Evolutionary conservation across 768 basidiomycete species (phyloP).

Genomic region (Trametes punicea): DNA sequence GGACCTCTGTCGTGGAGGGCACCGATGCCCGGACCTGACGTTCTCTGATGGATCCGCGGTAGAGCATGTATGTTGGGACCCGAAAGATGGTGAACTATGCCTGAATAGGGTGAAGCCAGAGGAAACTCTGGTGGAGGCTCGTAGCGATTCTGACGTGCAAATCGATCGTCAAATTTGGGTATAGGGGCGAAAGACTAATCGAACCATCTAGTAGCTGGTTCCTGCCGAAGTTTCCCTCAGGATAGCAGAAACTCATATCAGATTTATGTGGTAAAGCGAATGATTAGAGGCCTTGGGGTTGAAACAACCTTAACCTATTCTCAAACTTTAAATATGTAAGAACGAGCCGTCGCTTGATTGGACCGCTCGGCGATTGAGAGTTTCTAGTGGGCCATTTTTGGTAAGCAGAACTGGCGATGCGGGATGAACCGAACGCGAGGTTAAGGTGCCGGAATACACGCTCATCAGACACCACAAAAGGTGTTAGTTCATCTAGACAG

Average conservation of each 20-base stretch:
- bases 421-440: constrained; percentile 68
- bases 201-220: constrained; percentile 94
- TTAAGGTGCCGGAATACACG: constrained; percentile 82
- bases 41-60: constrained; percentile 73
- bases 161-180: constrained; percentile 94
- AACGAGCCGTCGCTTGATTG: constrained; percentile 49
- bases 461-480: constrained; percentile 84
- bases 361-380: constrained; percentile 56
- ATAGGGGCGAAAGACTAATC: constrained; percentile 97
- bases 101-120: constrained; percentile 90
- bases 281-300: constrained; percentile 90
- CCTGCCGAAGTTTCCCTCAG: constrained; percentile 87
- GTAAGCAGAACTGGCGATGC: constrained; percentile 71
- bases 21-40: constrained; percentile 72
- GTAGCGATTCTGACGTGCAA: constrained; percentile 96
- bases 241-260: constrained; percentile 62
- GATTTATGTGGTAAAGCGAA: constrained; percentile 72
- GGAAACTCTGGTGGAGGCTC: constrained; percentile 96
- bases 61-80: constrained; percentile 84
- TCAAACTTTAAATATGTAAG: constrained; percentile 68
- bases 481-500: constrained; percentile 88
- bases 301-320: constrained; percentile 86
- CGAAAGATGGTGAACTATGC: constrained; percentile 91
- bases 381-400: constrained; percentile 73
- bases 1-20: constrained; percentile 61